phyloP scores from a whole-genome alignment of 306 rosid genomes.

The Quercus aquifolioides region DNA sequence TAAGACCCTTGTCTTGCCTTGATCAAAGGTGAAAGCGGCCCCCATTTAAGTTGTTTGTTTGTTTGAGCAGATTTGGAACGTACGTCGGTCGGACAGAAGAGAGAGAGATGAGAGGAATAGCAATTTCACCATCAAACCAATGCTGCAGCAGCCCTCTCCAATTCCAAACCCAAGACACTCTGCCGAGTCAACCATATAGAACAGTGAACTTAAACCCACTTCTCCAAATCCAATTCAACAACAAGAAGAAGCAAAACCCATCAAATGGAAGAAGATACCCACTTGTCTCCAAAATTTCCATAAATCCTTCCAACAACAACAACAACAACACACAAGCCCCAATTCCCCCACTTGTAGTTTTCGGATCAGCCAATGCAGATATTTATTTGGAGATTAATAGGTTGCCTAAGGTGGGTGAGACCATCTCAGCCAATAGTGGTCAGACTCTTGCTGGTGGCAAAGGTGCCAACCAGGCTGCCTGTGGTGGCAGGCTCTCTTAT shows the following conservation, averaged over 20 bases:
- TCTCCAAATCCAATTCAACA: constrained; percentile 47
- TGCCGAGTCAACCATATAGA: not conserved
- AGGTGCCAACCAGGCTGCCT: constrained; percentile 84
- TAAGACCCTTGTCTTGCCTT: too few relatives aligned
- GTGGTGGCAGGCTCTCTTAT: constrained; percentile 66
- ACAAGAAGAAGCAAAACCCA: constrained; percentile 2
- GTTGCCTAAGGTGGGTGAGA: constrained; percentile 68
- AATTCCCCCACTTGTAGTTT: constrained; percentile 62
- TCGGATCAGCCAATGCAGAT: constrained; percentile 90
- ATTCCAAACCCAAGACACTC: constrained; percentile 8
- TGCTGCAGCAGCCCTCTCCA: not conserved
- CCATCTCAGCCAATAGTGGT: constrained; percentile 59
- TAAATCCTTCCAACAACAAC: constrained; percentile 22
- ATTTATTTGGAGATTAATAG: constrained; percentile 80
- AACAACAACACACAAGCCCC: not conserved
- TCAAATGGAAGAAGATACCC: constrained; percentile 21
- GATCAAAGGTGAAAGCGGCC: too few relatives aligned
- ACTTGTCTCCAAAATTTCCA: constrained; percentile 30
- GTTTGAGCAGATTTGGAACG: not conserved
- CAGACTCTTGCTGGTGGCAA: constrained; percentile 86
- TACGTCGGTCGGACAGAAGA: not conserved
- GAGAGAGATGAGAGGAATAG: constrained; percentile 30
- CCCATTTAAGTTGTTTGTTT: not conserved
- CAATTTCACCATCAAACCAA: constrained; percentile 37
- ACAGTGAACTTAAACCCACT: constrained; percentile 22